A percentile compares a stretch with the other conserved stretches of the same genome.
Evolutionary conservation across 2,329 filamentous ascomycete genomes (phyloP).

Genomic region (Fusarium ambrosium): DNA sequence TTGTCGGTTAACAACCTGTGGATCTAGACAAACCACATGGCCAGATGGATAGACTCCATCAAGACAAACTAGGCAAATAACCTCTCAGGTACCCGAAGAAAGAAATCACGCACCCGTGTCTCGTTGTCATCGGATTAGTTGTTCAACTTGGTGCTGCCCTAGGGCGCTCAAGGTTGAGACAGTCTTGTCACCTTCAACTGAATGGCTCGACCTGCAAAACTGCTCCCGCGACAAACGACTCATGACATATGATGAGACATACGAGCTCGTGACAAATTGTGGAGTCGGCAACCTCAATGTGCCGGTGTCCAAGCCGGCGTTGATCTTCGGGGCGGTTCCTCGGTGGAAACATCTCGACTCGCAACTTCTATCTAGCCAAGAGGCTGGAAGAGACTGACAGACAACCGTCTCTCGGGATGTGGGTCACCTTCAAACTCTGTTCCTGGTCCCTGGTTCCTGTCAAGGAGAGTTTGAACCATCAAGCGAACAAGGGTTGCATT

Average conservation of each 20-base stretch:
- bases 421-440: conserved; percentile 11
- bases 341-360: background rate
- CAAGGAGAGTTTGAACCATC: background rate
- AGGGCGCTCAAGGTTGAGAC: conserved; percentile 27
- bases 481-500: background rate
- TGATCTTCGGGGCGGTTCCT: conserved; percentile 1
- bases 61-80: background rate
- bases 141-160: background rate
- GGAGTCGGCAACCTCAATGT: background rate
- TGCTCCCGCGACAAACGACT: background rate
- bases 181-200: conserved; percentile 2
- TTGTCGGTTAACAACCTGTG: conserved; percentile 5
- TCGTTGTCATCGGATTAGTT: background rate
- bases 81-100: background rate
- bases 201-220: background rate
- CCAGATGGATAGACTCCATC: background rate
- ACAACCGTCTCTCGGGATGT: conserved; percentile 2
- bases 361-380: background rate
- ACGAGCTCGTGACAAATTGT: background rate
- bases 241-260: background rate
- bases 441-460: conserved; percentile 9
- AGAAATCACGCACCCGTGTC: background rate
- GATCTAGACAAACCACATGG: conserved; percentile 10
- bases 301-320: background rate
- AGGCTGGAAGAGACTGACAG: background rate